Evolutionary conservation across 75 land plant species (phyloP), one percentile per base, ranked within the genome.

Genomic region (Pinus tabuliformis): DNA sequence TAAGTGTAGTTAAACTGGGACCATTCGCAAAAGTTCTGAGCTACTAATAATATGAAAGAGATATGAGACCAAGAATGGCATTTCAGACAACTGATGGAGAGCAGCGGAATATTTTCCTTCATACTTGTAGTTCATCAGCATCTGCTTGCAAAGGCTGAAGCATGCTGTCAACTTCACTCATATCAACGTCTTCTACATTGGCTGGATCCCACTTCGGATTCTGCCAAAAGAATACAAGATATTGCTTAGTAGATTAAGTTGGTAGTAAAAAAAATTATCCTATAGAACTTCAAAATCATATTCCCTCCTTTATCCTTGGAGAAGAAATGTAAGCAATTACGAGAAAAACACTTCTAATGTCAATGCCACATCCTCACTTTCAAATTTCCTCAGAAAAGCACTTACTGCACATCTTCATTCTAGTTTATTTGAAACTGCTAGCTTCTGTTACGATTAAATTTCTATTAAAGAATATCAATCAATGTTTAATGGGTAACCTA

Each of bases 141-240:
- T 61, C 85, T n/a, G 81, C 57, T 57, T 77, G 59, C 56, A 94
- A 81, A 59, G 92, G 90, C 61, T 76, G 84, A 84, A 93, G 89
- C 18, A 93, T 18, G 26, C 85, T 77, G 8, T 87, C 83, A 37
- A 95, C 86, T 72, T 92, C 93, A 56, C 24, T 70, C 24, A 75
- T 20, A 54, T 83, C 77, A 26, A 95, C 90, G 42, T 90, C 88
- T 62, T 89, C 93, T 59, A 92, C 33, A 8, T 63, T 79, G 63
- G 91, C 33, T 4, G 98, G 98, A 18, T 85, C 80, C 98, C 98
- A 95, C 72, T 90, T 88, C 54, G 95, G 98, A 30, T 95, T 92
- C 98, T 95, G 90, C 80, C 42, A 70, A 30, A 18, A 80, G 11
- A 73, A 57, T 73, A 77, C 52, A 64, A 66, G 52, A 20, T 39